Evolutionary conservation across 2,329 filamentous ascomycete genomes (phyloP).

Genomic region (Botrytis medusae): DNA sequence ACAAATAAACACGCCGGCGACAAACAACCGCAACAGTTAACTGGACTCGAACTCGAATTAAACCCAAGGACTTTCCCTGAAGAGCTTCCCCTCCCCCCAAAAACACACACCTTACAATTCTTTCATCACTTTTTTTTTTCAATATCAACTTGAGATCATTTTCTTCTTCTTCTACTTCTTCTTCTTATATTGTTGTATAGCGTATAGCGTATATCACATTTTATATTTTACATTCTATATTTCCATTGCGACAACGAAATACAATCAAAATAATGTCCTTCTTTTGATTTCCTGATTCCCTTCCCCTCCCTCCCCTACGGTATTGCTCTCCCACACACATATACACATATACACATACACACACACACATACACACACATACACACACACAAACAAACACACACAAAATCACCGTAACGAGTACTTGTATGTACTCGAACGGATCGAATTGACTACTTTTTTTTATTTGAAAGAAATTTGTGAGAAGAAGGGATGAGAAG

Average conservation of each 20-base stretch:
- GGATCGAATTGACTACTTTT: neutral
- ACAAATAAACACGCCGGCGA: neutral
- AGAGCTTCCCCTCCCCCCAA: neutral
- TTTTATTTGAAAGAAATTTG: neutral
- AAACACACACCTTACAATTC: neutral
- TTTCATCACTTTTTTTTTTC: neutral
- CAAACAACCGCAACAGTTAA: neutral
- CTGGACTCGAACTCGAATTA: neutral
- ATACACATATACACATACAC: neutral
- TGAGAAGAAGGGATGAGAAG: constrained; percentile 3
- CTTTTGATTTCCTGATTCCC: neutral
- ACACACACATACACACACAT: neutral
- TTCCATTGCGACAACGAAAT: neutral
- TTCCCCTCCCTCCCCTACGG: neutral
- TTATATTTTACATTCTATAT: neutral
- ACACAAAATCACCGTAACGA: neutral
- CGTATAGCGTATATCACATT: constrained; percentile 9
- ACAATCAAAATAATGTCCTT: constrained; percentile 2
- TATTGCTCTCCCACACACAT: neutral
- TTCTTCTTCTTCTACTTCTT: neutral
- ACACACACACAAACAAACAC: neutral
- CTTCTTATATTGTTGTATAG: neutral
- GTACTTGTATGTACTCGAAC: neutral
- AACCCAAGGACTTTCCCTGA: neutral
- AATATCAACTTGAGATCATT: neutral